Percentiles rank a stretch among this genome's conserved stretches.
Evolutionary conservation across 176 grass and related monocot genomes (phyloP).

Genomic region (Cenchrus americanus): DNA sequence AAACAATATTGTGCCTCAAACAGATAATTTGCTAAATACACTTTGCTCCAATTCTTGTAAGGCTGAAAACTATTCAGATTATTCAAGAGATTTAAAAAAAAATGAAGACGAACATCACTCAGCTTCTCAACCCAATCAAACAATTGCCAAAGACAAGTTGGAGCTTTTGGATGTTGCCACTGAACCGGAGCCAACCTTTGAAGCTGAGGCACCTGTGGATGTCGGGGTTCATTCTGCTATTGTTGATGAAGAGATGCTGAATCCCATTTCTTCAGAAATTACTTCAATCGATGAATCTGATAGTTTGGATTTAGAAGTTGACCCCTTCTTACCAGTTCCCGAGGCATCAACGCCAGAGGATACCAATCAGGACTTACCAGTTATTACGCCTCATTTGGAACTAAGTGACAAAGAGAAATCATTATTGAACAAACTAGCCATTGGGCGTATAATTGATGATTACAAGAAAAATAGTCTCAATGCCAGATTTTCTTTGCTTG

Average conservation of each 20-base stretch:
- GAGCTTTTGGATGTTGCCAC: constrained; percentile 45
- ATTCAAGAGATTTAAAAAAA: constrained; percentile 43
- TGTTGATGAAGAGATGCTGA: constrained; percentile 49
- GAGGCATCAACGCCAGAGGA: constrained; percentile 57
- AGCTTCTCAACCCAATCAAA: constrained; percentile 38
- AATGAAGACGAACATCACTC: constrained; percentile 39
- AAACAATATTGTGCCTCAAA: constrained; percentile 38
- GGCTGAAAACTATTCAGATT: constrained; percentile 49
- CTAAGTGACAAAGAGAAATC: constrained; percentile 69
- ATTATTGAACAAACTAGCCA: constrained; percentile 53
- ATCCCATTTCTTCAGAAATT: constrained; percentile 64
- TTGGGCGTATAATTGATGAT: constrained; percentile 75
- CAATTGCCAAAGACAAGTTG: constrained; percentile 38
- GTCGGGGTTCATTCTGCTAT: constrained; percentile 34
- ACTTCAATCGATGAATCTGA: constrained; percentile 54
- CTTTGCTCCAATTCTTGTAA: constrained; percentile 45
- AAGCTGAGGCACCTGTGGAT: constrained; percentile 35
- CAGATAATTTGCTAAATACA: constrained; percentile 45
- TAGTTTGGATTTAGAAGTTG: constrained; percentile 59
- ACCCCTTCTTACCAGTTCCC: constrained; percentile 54
- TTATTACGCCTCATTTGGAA: constrained; percentile 70
- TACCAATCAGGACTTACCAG: constrained; percentile 68
- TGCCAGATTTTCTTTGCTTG: constrained; percentile 76
- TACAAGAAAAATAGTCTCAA: constrained; percentile 57
- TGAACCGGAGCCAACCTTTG: constrained; percentile 37